Evolutionary conservation across 208 protist species (phyloP).

Genomic region (Herpetomonas samuelpessoai): DNA sequence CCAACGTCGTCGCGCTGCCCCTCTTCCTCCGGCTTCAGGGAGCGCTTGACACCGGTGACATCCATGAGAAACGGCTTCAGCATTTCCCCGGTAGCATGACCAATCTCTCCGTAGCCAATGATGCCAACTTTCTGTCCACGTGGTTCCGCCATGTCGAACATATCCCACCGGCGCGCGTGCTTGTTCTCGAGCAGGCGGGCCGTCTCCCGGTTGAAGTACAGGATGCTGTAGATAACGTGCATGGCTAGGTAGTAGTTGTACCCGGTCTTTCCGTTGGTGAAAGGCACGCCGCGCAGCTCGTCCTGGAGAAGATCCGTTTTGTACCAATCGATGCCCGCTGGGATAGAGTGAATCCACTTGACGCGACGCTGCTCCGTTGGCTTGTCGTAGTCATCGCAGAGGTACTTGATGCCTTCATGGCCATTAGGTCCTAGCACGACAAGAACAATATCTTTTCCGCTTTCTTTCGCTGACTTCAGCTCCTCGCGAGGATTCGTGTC

Average conservation of each 20-base stretch:
- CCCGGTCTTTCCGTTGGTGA: slow-evolving; percentile 55
- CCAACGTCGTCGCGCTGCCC: slow-evolving; percentile 38
- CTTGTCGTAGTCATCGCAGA: slow-evolving; percentile 51
- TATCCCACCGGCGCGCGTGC: slow-evolving; percentile 38
- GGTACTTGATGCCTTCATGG: slow-evolving; percentile 32
- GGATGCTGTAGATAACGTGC: slow-evolving; percentile 58
- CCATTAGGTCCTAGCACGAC: slow-evolving; percentile 30
- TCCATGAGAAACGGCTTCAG: slow-evolving; percentile 39
- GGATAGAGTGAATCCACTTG: slow-evolving; percentile 61
- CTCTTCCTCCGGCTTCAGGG: background rate
- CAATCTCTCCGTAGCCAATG: slow-evolving; percentile 80
- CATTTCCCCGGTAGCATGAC: slow-evolving; percentile 31
- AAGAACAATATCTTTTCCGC: slow-evolving; percentile 30
- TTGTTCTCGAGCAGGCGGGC: slow-evolving; percentile 38
- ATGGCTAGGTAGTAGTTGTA: slow-evolving; percentile 49
- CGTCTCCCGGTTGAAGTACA: slow-evolving; percentile 79
- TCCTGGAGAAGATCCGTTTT: slow-evolving; percentile 19
- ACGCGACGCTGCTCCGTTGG: slow-evolving; percentile 39
- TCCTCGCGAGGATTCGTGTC: slow-evolving; percentile 1
- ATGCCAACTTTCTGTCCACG: slow-evolving; percentile 63
- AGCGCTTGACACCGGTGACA: slow-evolving; percentile 46
- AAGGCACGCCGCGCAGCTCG: slow-evolving; percentile 36
- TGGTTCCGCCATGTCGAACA: slow-evolving; percentile 48
- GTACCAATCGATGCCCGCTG: slow-evolving; percentile 66
- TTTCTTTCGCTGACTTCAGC: slow-evolving; percentile 30